Evolutionary conservation across 1,139 yeast genomes (phyloP).

Genomic region (Magnusiomyces fungicola): DNA sequence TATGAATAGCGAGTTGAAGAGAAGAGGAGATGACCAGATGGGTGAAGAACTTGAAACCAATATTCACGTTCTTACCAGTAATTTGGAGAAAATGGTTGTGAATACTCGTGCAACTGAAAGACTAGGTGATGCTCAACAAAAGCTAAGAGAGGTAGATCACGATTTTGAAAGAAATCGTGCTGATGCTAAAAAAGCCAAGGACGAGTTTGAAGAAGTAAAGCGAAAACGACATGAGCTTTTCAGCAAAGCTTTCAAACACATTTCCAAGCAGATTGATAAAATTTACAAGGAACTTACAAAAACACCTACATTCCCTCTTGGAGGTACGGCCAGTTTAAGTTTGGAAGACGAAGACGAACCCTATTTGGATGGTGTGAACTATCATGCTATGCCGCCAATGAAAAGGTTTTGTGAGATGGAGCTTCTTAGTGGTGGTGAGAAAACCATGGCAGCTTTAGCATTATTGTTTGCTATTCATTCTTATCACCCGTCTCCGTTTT

Average conservation of each 20-base stretch:
- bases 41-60: slow-evolving; percentile 39
- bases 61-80: slow-evolving; percentile 48
- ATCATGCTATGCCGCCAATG: slow-evolving; percentile 96
- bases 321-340: slow-evolving; percentile 88
- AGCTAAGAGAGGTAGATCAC: slow-evolving; percentile 52
- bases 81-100: slow-evolving; percentile 61
- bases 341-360: slow-evolving; percentile 85
- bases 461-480: slow-evolving; percentile 86
- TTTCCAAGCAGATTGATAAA: slow-evolving; percentile 61
- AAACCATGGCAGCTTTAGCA: slow-evolving; percentile 93
- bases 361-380: slow-evolving; percentile 71
- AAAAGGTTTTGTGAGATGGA: slow-evolving; percentile 93
- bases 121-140: slow-evolving; percentile 58
- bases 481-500: slow-evolving; percentile 89
- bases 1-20: slow-evolving; percentile 41
- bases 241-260: slow-evolving; percentile 68
- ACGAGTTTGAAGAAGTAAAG: slow-evolving; percentile 54
- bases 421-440: slow-evolving; percentile 91
- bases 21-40: slow-evolving; percentile 29
- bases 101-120: slow-evolving; percentile 77
- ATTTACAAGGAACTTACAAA: slow-evolving; percentile 86
- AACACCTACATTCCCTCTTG: slow-evolving; percentile 48
- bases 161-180: slow-evolving; percentile 61
- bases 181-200: slow-evolving; percentile 49
- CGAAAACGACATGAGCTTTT: slow-evolving; percentile 54